Evolutionary conservation across 106 monocot species (phyloP), one percentile per base, ranked within the genome.

Genomic region (Dendrobium nobile): DNA sequence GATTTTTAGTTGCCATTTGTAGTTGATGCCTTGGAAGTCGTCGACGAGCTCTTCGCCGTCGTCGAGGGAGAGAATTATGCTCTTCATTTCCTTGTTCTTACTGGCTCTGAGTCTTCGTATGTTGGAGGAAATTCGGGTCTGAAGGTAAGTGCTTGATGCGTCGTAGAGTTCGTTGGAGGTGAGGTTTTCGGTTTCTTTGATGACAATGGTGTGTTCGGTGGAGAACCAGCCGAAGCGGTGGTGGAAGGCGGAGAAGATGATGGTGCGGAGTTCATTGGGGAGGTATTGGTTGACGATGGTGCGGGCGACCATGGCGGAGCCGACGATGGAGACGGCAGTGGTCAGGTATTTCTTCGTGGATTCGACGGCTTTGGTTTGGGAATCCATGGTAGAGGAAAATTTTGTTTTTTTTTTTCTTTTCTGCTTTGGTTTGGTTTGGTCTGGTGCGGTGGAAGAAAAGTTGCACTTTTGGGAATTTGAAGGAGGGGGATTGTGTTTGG

Each of bases 21-120:
- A 77, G n/a, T 82, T 17, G 45, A 79, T 33, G 31, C 86, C 86
- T 43, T 86, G 61, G 47, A 86, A 89, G 56, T 64, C 59, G 48
- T 89, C 89, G 17, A 31, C 1, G 31, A 31, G 31, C 31, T 31
- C 31, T 31, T 31, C 31, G 31, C 31, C 31, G 31, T 31, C 31
- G 1, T 31, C 31, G 31, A 31, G 31, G 31, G 31, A 31, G 31
- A 31, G 31, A 31, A 1, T 31, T 31, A 31, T 31, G 31, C 31
- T 31, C 31, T 31, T 31, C 31, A 0, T 31, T 31, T 31, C 31
- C 31, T 31, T 31, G 31, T 31, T 31, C 31, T 31, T 31, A 31
- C 31, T 31, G 31, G 31, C 31, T 31, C 31, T 31, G 31, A 31
- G 31, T 31, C 31, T 0, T 0, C 31, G 31, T 31, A 31, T 31